A percentile compares a stretch with the other conserved stretches of the same genome.
phyloP scores from a whole-genome alignment of 768 basidiomycete species.

The Tephrocybe sp. region DNA sequence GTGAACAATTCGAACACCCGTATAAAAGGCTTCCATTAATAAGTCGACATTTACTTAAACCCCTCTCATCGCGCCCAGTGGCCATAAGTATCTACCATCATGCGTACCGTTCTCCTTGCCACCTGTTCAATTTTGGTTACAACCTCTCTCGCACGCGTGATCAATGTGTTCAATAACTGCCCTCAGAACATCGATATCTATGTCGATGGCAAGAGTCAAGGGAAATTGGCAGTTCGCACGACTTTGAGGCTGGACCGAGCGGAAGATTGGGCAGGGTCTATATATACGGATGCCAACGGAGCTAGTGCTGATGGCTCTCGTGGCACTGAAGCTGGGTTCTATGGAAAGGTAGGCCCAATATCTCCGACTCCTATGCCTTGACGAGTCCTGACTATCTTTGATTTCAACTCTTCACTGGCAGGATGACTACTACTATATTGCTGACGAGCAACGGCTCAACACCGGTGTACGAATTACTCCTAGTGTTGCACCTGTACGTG shows the following conservation, averaged over 20 bases:
- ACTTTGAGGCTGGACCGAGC: conserved; percentile 9
- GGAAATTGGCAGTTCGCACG: conserved; percentile 3
- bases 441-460: conserved; percentile 29
- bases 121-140: not conserved
- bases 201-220: conserved; percentile 10
- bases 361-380: too few relatives aligned
- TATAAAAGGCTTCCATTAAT: too few relatives aligned
- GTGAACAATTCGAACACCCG: too few relatives aligned
- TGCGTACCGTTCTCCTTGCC: not conserved
- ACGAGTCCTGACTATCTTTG: too few relatives aligned
- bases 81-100: too few relatives aligned
- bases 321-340: conserved; percentile 27
- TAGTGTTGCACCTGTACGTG: conserved; percentile 18
- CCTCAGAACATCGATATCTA: conserved; percentile 7
- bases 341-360: conserved; percentile 25
- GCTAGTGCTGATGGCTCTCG: conserved; percentile 20
- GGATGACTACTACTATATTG: conserved; percentile 29
- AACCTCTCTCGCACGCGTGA: conserved; percentile 9
- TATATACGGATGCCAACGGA: conserved; percentile 27
- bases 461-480: conserved; percentile 31
- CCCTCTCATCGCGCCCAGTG: too few relatives aligned
- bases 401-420: conserved; percentile 4
- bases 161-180: conserved; percentile 15
- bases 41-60: too few relatives aligned
- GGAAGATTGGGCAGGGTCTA: conserved; percentile 22